Base-by-base conservation (phyloP, 129 eudicot species). In the Logfia minima region DNA sequence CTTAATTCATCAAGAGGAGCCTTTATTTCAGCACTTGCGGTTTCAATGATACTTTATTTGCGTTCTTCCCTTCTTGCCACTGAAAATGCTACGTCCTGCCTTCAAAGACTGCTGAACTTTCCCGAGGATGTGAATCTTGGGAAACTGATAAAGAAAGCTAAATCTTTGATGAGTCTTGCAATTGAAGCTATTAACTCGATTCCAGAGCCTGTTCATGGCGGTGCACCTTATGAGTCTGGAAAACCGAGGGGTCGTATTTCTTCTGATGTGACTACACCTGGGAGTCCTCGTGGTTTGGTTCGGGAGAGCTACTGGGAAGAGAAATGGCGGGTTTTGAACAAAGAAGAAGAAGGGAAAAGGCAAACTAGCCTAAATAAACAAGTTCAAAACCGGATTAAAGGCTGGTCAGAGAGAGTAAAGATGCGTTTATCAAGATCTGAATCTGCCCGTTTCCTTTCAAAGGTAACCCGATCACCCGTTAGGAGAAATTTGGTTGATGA, bases 281-380 rank as follows among this genome's bases (percentile, higher is more conserved):
- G 82, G 63, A 83, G 85, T 51, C 90, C 89, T 13, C 64, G 64
- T 29, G 62, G 70, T 67, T 45, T 72, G 41, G 88, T 86, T 29
- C 99, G 92, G 8, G 96, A 91, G 68, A 95, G 96, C 72, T 95
- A 95, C 75, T 95, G 99, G 99, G 99, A 95, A 81, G 97, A 88
- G 62, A 88, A 92, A 70, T 95, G 99, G 99, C 77, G 95, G 64
- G 92, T 77, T 82, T 19, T 86, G 82, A 86, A 85, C 31, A 86
- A 86, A 81, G 99, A 88, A 83, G 90, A 82, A 85, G 71, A 74
- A 55, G 97, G 88, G 73, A 73, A 79, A 45, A 89, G 83, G 79
- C 77, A 88, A 70, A 77, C 23, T 28, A 80, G 66, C 37, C 4
- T 53, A 22, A 74, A 67, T 34, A 84, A 85, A 76, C 84, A 83